phyloP scores from a whole-genome alignment of 179 eudicot species.

The Corrigiola litoralis region DNA sequence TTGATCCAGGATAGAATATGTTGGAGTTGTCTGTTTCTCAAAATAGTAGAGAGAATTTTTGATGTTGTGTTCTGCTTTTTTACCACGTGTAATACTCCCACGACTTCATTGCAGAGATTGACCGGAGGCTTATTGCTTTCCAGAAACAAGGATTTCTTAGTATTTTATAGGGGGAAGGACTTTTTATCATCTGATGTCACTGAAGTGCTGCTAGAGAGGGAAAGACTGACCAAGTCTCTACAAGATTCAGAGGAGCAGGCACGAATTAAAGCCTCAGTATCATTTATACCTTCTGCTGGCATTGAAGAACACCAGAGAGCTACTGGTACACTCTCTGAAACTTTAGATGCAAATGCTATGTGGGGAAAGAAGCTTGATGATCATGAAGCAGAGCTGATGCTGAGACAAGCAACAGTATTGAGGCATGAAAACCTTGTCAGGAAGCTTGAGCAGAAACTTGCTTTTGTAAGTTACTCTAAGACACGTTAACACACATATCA shows the following conservation, averaged over 20 bases:
- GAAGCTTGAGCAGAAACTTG: constrained; percentile 83
- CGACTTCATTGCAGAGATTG: constrained; percentile 56
- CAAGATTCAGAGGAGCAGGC: constrained; percentile 96
- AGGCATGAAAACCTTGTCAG: constrained; percentile 72
- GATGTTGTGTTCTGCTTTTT: not conserved
- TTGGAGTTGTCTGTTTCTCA: too few species aligned
- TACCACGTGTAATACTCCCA: not conserved
- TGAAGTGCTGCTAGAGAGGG: constrained; percentile 77
- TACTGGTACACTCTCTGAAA: constrained; percentile 85
- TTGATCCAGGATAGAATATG: not conserved
- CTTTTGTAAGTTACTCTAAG: constrained; percentile 53
- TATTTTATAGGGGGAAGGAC: constrained; percentile 84
- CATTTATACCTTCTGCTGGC: constrained; percentile 36
- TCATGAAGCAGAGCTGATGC: constrained; percentile 41
- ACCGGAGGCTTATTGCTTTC: constrained; percentile 85
- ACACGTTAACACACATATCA: not conserved
- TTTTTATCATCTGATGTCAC: constrained; percentile 76
- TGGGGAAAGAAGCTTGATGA: constrained; percentile 79
- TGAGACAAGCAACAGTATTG: constrained; percentile 68
- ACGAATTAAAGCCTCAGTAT: constrained; percentile 53
- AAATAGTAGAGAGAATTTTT: not conserved
- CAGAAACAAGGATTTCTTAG: constrained; percentile 90
- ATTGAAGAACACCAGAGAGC: constrained; percentile 30
- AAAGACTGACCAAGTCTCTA: constrained; percentile 61
- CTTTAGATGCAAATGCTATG: constrained; percentile 76